These are phyloP conservation scores for Colletotrichum tofieldiae DNA, from an alignment of 2,329 filamentous ascomycete species.

Conservation along the genomic window DNA sequence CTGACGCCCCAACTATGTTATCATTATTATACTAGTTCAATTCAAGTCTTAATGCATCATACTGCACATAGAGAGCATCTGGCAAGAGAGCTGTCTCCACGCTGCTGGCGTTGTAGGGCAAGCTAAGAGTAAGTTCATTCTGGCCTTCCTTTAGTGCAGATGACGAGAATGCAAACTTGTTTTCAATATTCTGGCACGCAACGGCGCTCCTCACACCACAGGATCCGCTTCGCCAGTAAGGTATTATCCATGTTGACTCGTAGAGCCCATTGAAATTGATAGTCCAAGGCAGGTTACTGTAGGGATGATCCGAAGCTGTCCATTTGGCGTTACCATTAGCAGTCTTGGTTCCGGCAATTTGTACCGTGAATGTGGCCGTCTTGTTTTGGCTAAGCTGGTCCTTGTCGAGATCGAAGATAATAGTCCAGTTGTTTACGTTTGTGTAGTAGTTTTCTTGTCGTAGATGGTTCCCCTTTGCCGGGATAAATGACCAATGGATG, in stretches of 20 bases:
- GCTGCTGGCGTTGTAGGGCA: slow-evolving; percentile 73
- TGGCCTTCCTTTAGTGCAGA: slow-evolving; percentile 63
- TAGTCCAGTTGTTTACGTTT: slow-evolving; percentile 73
- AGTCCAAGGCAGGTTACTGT: slow-evolving; percentile 65
- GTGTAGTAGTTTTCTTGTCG: slow-evolving; percentile 60
- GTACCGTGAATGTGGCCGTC: slow-evolving; percentile 74
- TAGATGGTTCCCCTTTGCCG: slow-evolving; percentile 65
- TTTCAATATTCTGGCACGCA: slow-evolving; percentile 73
- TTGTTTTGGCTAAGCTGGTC: slow-evolving; percentile 60
- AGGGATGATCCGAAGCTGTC: slow-evolving; percentile 65
- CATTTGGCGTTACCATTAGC: slow-evolving; percentile 73
- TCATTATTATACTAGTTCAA: slow-evolving; percentile 61
- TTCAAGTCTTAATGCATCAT: slow-evolving; percentile 73
- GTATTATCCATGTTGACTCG: slow-evolving; percentile 70
- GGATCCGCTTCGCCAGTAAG: slow-evolving; percentile 62
- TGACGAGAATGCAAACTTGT: slow-evolving; percentile 73
- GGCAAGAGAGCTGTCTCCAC: slow-evolving; percentile 72
- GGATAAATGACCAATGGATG: slow-evolving; percentile 77
- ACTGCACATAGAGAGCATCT: slow-evolving; percentile 73
- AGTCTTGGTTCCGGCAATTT: slow-evolving; percentile 75
- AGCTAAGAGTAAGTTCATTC: slow-evolving; percentile 70
- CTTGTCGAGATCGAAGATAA: slow-evolving; percentile 65
- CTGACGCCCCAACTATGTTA: not conserved
- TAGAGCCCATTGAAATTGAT: slow-evolving; percentile 58
- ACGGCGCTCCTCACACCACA: slow-evolving; percentile 74